Evolutionary conservation across 495 filamentous ascomycete genomes (phyloP).

Genomic region (Opeltia flavorubescens): DNA sequence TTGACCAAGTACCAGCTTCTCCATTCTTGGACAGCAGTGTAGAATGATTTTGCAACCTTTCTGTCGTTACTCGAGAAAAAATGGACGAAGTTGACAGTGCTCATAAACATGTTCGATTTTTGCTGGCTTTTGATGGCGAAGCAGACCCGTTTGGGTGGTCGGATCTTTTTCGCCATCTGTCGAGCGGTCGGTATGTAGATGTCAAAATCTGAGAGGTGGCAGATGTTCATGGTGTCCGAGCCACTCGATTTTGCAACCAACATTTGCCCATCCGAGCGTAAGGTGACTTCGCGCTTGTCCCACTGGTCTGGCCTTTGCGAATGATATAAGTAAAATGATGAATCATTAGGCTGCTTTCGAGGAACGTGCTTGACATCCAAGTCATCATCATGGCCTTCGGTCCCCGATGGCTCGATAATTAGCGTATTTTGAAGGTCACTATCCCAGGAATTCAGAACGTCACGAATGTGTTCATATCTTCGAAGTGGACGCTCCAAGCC

Average conservation of each 20-base stretch:
- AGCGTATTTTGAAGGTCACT: constrained; percentile 58
- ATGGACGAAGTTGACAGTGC: constrained; percentile 74
- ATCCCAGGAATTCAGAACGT: constrained; percentile 89
- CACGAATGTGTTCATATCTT: constrained; percentile 72
- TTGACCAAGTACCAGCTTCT: constrained; percentile 79
- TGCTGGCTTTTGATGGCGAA: constrained; percentile 90
- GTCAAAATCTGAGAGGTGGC: constrained; percentile 88
- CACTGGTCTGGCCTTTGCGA: constrained; percentile 69
- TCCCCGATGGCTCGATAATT: constrained; percentile 39
- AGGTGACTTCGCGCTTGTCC: constrained; percentile 70
- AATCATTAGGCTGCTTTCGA: constrained; percentile 41
- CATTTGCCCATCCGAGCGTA: constrained; percentile 65
- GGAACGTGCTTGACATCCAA: constrained; percentile 41
- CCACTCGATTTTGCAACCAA: constrained; percentile 53
- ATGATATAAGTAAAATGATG: constrained; percentile 59
- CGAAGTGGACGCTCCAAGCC: constrained; percentile 78
- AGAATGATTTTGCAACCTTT: constrained; percentile 49
- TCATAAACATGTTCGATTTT: constrained; percentile 71
- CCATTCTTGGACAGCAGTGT: constrained; percentile 60
- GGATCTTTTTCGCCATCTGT: constrained; percentile 47
- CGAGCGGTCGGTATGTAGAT: constrained; percentile 65
- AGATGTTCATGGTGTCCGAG: constrained; percentile 51
- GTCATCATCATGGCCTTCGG: constrained; percentile 28
- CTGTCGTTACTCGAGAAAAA: constrained; percentile 75
- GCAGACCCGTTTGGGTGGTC: constrained; percentile 65